Conservation (phyloP, 2,329 filamentous ascomycete species). For the Xylariaceae sp. region DNA sequence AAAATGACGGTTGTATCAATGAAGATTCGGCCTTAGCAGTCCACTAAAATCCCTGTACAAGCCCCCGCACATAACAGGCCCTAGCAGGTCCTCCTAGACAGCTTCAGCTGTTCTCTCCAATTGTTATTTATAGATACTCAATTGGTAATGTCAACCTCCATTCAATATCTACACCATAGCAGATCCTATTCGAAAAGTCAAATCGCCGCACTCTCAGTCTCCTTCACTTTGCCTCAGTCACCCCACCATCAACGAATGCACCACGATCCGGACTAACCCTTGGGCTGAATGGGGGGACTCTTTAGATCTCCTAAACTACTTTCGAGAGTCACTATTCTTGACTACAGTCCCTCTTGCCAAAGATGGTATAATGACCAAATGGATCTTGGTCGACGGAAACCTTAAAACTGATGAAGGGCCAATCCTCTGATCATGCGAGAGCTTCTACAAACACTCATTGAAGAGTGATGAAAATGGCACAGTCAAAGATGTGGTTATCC, state of each 20-base stretch:
- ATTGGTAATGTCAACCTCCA: too few relatives aligned
- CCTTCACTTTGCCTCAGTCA: slow-evolving; percentile 21
- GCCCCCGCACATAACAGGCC: too few relatives aligned
- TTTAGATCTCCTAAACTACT: slow-evolving; percentile 11
- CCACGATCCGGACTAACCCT: slow-evolving; percentile 24
- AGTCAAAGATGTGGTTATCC: slow-evolving; percentile 14
- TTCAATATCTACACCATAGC: too few relatives aligned
- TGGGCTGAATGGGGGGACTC: slow-evolving; percentile 24
- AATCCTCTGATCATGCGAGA: slow-evolving; percentile 29
- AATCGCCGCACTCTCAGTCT: slow-evolving; percentile 18
- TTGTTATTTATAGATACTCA: too few relatives aligned
- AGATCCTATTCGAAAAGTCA: too few relatives aligned
- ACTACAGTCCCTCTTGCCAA: slow-evolving; percentile 18
- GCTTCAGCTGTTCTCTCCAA: too few relatives aligned
- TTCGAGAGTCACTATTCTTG: slow-evolving; percentile 19
- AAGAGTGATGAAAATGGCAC: slow-evolving; percentile 18
- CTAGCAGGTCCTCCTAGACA: too few relatives aligned
- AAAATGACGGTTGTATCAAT: too few relatives aligned
- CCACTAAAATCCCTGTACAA: too few relatives aligned
- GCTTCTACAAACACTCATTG: slow-evolving; percentile 18
- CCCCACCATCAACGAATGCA: slow-evolving; percentile 23
- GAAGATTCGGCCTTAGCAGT: too few relatives aligned
- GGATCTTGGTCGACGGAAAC: slow-evolving; percentile 27
- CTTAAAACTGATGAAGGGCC: slow-evolving; percentile 5
- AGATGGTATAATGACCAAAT: slow-evolving; percentile 22